phyloP scores from a whole-genome alignment of 345 rosid genomes.

The Xanthoceras sorbifolium region DNA sequence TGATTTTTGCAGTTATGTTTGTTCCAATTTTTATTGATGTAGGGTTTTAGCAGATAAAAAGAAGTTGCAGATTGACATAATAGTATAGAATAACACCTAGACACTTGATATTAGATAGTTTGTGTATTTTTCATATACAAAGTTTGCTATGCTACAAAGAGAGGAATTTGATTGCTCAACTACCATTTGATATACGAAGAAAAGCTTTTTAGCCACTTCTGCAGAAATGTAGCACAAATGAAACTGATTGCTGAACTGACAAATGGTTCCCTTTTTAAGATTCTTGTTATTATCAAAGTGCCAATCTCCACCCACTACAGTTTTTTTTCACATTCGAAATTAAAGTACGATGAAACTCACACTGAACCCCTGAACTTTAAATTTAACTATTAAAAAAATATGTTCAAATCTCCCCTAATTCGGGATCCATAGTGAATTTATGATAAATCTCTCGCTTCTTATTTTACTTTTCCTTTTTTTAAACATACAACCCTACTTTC shows the following conservation, averaged over 20 bases:
- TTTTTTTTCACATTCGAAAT: no score
- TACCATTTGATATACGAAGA: not conserved
- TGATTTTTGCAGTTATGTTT: slow-evolving; percentile 16
- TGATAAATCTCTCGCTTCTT: no score
- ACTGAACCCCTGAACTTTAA: no score
- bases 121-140: slow-evolving; percentile 15
- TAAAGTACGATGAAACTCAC: no score
- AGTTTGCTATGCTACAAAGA: slow-evolving; percentile 19
- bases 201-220: not conserved
- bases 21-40: not conserved
- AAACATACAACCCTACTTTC: no score
- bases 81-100: slow-evolving; percentile 18
- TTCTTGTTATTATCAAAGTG: not conserved
- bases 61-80: slow-evolving; percentile 13
- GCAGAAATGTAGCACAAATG: slow-evolving; percentile 24
- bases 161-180: slow-evolving; percentile 29
- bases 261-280: not conserved
- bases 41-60: slow-evolving; percentile 19
- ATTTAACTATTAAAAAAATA: no score
- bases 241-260: slow-evolving; percentile 21
- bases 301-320: not conserved
- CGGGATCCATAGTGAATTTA: no score
- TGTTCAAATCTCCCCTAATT: no score
- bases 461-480: no score
- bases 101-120: not conserved